Percentiles rank a stretch among this genome's conserved stretches.
Conservation (phyloP, 257 asterid species). For the Rhazya stricta region DNA sequence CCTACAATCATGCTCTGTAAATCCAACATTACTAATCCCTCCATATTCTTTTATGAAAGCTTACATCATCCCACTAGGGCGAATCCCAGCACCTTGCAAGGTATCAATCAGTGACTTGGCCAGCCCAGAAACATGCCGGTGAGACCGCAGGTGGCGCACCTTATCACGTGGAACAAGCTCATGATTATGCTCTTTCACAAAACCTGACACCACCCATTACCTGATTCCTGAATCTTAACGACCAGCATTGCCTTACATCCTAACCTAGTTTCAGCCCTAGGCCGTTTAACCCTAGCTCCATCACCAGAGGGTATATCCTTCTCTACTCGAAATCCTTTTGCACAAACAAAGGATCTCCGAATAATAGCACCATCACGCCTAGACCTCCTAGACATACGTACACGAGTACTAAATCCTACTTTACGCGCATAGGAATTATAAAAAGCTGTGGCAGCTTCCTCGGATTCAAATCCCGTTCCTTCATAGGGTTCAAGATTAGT, state of each 20-base stretch:
- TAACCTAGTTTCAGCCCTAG: constrained; percentile 73
- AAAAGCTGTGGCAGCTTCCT: constrained; percentile 94
- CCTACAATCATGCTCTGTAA: constrained; percentile 91
- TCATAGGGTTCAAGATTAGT: constrained; percentile 84
- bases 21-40: constrained; percentile 88
- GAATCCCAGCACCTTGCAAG: constrained; percentile 98
- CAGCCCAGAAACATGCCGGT: constrained; percentile 87
- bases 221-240: constrained; percentile 80
- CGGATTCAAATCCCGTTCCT: constrained; percentile 91
- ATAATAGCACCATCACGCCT: constrained; percentile 92
- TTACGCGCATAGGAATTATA: constrained; percentile 87
- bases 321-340: constrained; percentile 67
- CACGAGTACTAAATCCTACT: constrained; percentile 91
- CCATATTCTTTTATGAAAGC: constrained; percentile 92
- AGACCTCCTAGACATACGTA: constrained; percentile 90
- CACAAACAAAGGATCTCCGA: constrained; percentile 92
- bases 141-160: constrained; percentile 86
- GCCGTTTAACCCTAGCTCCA: constrained; percentile 47
- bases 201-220: constrained; percentile 77
- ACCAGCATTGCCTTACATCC: constrained; percentile 89
- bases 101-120: constrained; percentile 90
- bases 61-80: constrained; percentile 93
- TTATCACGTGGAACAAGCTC: constrained; percentile 89
- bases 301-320: constrained; percentile 12
- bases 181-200: constrained; percentile 80